phyloP scores from a whole-genome alignment of 106 monocot genomes.

The Xerophyta viscosa region DNA sequence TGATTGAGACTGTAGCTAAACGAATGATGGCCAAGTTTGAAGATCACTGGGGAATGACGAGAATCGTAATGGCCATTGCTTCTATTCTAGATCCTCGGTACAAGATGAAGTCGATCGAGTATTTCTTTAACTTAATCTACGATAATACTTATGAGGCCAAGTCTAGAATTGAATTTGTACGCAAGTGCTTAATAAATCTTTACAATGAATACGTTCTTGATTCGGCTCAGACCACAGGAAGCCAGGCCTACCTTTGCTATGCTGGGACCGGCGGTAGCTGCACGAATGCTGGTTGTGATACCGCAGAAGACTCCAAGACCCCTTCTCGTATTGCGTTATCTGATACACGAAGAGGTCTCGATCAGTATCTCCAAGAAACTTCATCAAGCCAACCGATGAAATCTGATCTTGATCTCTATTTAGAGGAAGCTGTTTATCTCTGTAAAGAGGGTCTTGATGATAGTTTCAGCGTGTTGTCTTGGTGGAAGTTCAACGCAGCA shows the following conservation, averaged over 20 bases:
- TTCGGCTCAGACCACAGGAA: slow-evolving; percentile 27
- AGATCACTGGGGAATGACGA: slow-evolving; percentile 53
- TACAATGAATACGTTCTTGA: slow-evolving; percentile 62
- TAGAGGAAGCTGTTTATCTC: slow-evolving; percentile 63
- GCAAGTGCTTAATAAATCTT: slow-evolving; percentile 37
- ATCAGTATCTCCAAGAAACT: slow-evolving; percentile 63
- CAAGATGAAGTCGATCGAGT: slow-evolving; percentile 85
- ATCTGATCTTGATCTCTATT: slow-evolving; percentile 73
- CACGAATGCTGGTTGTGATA: slow-evolving; percentile 10
- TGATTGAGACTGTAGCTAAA: slow-evolving; percentile 44
- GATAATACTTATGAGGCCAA: slow-evolving; percentile 38
- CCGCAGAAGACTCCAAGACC: slow-evolving; percentile 21
- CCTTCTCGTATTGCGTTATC: slow-evolving; percentile 51
- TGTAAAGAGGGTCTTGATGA: slow-evolving; percentile 38
- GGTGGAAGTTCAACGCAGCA: slow-evolving; percentile 69
- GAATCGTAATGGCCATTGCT: slow-evolving; percentile 54
- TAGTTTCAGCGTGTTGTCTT: slow-evolving; percentile 53
- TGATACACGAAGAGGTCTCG: slow-evolving; percentile 57
- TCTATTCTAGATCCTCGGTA: slow-evolving; percentile 85
- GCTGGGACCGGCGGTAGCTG: slow-evolving; percentile 19
- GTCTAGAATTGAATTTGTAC: slow-evolving; percentile 38
- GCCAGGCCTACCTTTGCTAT: slow-evolving; percentile 35
- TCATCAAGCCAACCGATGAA: slow-evolving; percentile 49
- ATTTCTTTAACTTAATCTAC: slow-evolving; percentile 62
- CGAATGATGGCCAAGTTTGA: slow-evolving; percentile 75